Evolutionary conservation across 192 early-diverging fungal genomes (phyloP).

Genomic region (Ambispora gerdemannii): DNA sequence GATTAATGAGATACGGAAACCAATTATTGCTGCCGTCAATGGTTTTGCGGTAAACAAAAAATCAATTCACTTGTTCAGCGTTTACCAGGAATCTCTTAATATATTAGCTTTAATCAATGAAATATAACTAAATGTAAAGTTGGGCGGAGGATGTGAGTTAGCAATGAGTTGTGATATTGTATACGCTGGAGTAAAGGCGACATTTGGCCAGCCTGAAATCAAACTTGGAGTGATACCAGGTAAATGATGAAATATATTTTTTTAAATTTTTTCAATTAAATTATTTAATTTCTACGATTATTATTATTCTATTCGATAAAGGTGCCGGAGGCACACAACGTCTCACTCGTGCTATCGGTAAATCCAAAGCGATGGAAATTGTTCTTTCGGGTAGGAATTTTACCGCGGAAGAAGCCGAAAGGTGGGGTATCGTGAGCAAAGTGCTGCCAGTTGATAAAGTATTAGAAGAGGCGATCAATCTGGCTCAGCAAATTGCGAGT

Average conservation of each 20-base stretch:
- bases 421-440: constrained; percentile 82
- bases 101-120: too few relatives aligned
- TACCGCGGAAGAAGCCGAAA: constrained; percentile 82
- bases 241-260: constrained; percentile 26
- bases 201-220: constrained; percentile 98
- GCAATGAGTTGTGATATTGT: constrained; percentile 99
- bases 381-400: constrained; percentile 85
- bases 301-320: neutral
- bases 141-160: constrained; percentile 98
- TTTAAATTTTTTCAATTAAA: constrained; percentile 15
- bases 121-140: too few relatives aligned
- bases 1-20: constrained; percentile 88
- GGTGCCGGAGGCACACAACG: constrained; percentile 79
- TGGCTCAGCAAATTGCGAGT: constrained; percentile 79
- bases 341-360: constrained; percentile 90
- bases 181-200: constrained; percentile 95
- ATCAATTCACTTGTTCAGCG: too few relatives aligned
- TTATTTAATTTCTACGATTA: constrained; percentile 23
- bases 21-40: constrained; percentile 96
- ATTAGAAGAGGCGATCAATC: constrained; percentile 87
- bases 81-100: too few relatives aligned
- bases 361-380: constrained; percentile 98
- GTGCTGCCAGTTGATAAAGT: constrained; percentile 84
- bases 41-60: constrained; percentile 87
- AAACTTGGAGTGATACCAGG: constrained; percentile 97